Percentiles rank a stretch among this genome's conserved stretches.
These are phyloP conservation scores for Salvia miltiorrhiza DNA, from an alignment of 257 asterid species.

Conservation along the genomic window DNA sequence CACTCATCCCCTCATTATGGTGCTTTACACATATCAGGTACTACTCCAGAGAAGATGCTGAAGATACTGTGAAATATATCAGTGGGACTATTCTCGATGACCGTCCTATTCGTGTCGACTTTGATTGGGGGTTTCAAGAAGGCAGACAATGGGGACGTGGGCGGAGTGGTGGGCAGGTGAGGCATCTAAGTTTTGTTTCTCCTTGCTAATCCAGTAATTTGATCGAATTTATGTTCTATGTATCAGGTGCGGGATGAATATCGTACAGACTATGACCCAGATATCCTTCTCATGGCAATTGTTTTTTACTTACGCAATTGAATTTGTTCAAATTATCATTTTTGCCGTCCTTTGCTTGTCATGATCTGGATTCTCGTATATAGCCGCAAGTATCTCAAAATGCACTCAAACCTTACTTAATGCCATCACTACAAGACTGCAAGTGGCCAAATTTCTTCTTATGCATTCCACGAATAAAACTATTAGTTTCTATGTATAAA, in stretches of 20 bases:
- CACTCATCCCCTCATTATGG: conserved; percentile 1
- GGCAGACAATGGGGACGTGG: conserved; percentile 99
- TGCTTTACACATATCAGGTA: conserved; percentile 48
- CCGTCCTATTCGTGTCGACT: conserved; percentile 99
- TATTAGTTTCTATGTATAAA: conserved; percentile 2
- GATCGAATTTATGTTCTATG: conserved; percentile 21
- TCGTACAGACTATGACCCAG: conserved; percentile 99
- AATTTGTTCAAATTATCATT: not conserved
- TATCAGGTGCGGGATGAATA: conserved; percentile 97
- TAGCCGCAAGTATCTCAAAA: not conserved
- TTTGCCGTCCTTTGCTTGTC: not conserved
- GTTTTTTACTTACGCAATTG: not conserved
- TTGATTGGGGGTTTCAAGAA: conserved; percentile 98
- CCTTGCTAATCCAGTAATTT: conserved; percentile 1
- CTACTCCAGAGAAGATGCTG: conserved; percentile 94
- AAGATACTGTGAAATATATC: conserved; percentile 81
- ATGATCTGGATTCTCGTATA: not conserved
- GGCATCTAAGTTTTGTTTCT: conserved; percentile 6
- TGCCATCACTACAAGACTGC: not conserved
- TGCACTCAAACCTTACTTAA: not conserved
- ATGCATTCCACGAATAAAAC: not conserved
- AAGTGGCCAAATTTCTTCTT: not conserved
- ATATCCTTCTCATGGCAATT: conserved; percentile 62
- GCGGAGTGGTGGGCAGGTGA: conserved; percentile 96
- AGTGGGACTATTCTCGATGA: conserved; percentile 99